A percentile compares a stretch with the other conserved stretches of the same genome.
Conservation (phyloP, 108 stramenopile species). For the Fragilariopsis cylindrus region DNA sequence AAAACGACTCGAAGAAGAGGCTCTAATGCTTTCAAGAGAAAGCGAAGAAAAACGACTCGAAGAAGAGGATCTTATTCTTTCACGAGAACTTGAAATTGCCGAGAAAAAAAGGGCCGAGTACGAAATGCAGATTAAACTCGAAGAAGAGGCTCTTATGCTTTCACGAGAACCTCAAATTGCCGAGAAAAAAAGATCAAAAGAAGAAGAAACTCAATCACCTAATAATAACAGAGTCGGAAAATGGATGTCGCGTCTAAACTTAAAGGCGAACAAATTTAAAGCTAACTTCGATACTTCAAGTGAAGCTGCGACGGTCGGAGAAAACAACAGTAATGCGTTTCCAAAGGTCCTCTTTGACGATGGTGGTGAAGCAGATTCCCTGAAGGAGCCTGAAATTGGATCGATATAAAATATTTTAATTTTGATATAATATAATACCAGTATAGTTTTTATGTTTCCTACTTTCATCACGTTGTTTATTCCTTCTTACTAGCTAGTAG, state of each 20-base stretch:
- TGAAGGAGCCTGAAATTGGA: slow-evolving; percentile 17
- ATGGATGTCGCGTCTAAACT: background rate
- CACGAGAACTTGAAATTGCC: too few relatives aligned
- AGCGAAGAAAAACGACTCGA: background rate
- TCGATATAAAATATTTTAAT: slow-evolving; percentile 5
- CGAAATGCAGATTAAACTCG: too few relatives aligned
- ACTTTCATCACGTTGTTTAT: too few relatives aligned
- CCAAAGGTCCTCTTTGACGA: slow-evolving; percentile 19
- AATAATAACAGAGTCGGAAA: background rate
- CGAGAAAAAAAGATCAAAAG: slow-evolving; percentile 10
- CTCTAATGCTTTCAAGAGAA: too few relatives aligned
- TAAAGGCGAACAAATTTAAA: background rate
- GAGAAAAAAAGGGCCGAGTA: too few relatives aligned
- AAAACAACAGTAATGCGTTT: slow-evolving; percentile 3
- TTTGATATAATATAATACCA: background rate
- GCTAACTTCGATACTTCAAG: background rate
- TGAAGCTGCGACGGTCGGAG: slow-evolving; percentile 11
- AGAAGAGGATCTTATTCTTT: background rate
- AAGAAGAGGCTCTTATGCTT: background rate
- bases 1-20: background rate
- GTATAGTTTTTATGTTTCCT: background rate
- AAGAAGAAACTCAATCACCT: background rate
- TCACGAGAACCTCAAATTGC: background rate
- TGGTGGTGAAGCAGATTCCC: slow-evolving; percentile 11
- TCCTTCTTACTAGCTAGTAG: too few relatives aligned